These are phyloP conservation scores for Sphagnurus paluster DNA, from an alignment of 1,284 basidiomycete species.

Conservation along the genomic window DNA sequence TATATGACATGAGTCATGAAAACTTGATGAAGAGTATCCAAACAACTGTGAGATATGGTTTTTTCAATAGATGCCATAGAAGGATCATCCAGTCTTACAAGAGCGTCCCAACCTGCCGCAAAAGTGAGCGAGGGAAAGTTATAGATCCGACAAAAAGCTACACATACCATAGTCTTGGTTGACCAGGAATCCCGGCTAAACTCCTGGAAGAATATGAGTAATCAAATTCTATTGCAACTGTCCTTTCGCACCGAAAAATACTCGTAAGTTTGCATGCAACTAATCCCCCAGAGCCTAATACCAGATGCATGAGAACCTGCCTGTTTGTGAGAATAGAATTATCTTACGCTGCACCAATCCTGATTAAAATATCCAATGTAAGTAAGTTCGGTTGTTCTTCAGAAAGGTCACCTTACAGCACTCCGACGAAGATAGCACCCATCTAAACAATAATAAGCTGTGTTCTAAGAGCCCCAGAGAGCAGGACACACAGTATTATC, in stretches of 20 bases:
- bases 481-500: slow-evolving; percentile 7
- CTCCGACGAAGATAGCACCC: slow-evolving; percentile 13
- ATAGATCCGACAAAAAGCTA: not conserved
- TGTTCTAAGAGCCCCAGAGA: too few species aligned
- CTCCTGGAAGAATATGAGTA: slow-evolving; percentile 1
- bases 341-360: slow-evolving; percentile 14
- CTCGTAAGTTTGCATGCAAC: slow-evolving; percentile 14
- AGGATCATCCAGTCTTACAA: slow-evolving; percentile 5
- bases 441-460: slow-evolving; percentile 2
- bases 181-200: slow-evolving; percentile 10
- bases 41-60: slow-evolving; percentile 1
- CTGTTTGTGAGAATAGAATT: not conserved
- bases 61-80: not conserved
- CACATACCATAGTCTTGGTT: slow-evolving; percentile 11
- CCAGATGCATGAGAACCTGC: not conserved
- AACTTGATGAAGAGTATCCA: slow-evolving; percentile 16
- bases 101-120: not conserved
- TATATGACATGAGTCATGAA: slow-evolving; percentile 11
- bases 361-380: not conserved
- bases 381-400: not conserved
- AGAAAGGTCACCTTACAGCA: slow-evolving; percentile 6
- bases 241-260: slow-evolving; percentile 7
- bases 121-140: not conserved
- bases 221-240: not conserved
- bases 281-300: slow-evolving; percentile 14